Conservation (phyloP, 2,329 filamentous ascomycete genomes). For the Rhexocercosporidium sp. region DNA sequence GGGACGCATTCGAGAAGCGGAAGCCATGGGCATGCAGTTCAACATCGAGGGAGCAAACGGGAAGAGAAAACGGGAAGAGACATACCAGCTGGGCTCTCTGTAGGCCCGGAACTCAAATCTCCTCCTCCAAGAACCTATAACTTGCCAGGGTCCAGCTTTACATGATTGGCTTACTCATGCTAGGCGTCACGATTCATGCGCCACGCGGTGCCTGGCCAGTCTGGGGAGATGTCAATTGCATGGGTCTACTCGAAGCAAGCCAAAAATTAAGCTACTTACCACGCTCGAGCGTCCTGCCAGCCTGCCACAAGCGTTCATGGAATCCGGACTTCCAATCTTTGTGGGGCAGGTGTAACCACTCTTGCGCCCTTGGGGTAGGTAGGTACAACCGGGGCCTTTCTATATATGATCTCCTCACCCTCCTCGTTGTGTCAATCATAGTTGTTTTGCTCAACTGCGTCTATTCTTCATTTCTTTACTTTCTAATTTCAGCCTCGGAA, state of each 20-base stretch:
- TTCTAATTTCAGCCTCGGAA: not conserved
- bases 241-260: not conserved
- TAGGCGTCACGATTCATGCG: not conserved
- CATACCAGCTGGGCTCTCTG: not conserved
- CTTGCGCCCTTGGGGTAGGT: no score
- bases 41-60: not conserved
- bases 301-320: not conserved
- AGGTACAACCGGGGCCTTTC: not conserved
- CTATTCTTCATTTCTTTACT: not conserved
- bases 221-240: not conserved
- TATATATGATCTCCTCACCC: slow-evolving; percentile 6
- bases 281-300: slow-evolving; percentile 1
- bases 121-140: not conserved
- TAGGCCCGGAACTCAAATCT: not conserved
- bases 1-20: not conserved
- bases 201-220: not conserved
- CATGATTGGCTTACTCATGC: not conserved
- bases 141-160: not conserved
- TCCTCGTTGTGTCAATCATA: not conserved
- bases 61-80: not conserved
- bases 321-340: not conserved
- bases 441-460: not conserved
- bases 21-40: not conserved
- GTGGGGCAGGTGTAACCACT: not conserved
- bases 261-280: not conserved